Evolutionary conservation across 768 basidiomycete species (phyloP), one percentile per base, ranked within the genome.

Genomic region (Rhodotorula babjevae): DNA sequence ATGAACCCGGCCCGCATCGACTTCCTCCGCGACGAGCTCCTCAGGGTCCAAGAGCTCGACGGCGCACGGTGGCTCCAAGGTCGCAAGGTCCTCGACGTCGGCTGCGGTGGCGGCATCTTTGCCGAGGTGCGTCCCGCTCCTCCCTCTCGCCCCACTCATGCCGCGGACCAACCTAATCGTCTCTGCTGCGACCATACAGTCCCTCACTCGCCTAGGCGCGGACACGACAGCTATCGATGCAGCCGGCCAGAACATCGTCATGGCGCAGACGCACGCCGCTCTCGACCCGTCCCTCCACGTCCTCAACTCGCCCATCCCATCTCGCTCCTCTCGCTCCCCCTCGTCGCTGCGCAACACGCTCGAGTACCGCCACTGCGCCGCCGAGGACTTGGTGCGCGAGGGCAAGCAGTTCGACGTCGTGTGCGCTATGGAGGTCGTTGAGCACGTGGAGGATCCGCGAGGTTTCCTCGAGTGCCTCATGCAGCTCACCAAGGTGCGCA

Each of bases 381-480:
- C 90, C 0, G 93, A 97, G 79, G 84, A 84, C 1, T 85, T 99
- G 8, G 81, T 91, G 27, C 75, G 77, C 42, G 79, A 84, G 19
- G 87, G 87, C 10, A 80, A 85, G 23, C 86, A 86, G 63, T 98
- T 89, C 79, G 95, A 98, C 80, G 86, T 93, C 29, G 93, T 99
- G 23, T 96, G 93, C 79, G 90, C 93, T 18, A 92, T 98, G 92
- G 96, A 99, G 81, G 95, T 99, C 15, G 80, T 99, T 44, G 96
- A 99, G 82, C 96, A 99, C 79, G 96, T 99, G 63, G 91, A 96
- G 79, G 89, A 95, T 78, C 94, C 96, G 2, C 84, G 87, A 12
- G 84, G 85, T 14, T 99, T 99, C 81, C 84, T 99, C 61, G 83
- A 86, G 42, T 87, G 89, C 52, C 90, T 93, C 75, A 90, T 90